These are phyloP conservation scores for Coelastrella sp. DNA, from an alignment of 139 green algal genomes.

Conservation along the genomic window DNA sequence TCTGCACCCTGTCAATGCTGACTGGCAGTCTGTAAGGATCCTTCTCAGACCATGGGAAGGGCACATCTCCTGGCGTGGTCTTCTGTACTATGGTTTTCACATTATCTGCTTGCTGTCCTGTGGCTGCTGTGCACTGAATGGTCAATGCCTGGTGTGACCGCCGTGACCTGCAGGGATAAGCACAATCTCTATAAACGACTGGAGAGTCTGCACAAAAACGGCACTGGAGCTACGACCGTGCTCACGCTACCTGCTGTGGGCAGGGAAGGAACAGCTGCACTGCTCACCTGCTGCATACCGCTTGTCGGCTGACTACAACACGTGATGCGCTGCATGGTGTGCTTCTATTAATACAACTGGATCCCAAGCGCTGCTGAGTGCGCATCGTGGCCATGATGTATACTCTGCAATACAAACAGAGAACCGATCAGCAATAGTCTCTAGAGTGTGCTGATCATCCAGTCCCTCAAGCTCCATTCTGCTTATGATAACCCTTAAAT, in stretches of 20 bases:
- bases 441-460: no score
- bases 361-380: conserved; percentile 11
- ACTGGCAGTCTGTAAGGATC: conserved; percentile 71
- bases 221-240: no score
- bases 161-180: background rate
- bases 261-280: background rate
- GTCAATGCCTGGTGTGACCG: background rate
- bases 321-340: background rate
- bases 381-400: conserved; percentile 1
- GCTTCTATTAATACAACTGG: background rate
- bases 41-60: conserved; percentile 73
- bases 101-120: conserved; percentile 27
- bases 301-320: conserved; percentile 1
- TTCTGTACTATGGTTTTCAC: conserved; percentile 65
- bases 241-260: no score
- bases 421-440: background rate
- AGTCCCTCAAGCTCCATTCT: no score
- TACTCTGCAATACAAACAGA: background rate
- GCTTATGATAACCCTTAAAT: no score
- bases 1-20: conserved; percentile 71
- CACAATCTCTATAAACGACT: no score
- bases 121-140: conserved; percentile 25
- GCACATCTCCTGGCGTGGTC: conserved; percentile 60
- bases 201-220: no score
- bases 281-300: conserved; percentile 15